These are phyloP conservation scores for Moesziomyces antarcticus DNA, from an alignment of 1,284 basidiomycete species.

Conservation along the genomic window DNA sequence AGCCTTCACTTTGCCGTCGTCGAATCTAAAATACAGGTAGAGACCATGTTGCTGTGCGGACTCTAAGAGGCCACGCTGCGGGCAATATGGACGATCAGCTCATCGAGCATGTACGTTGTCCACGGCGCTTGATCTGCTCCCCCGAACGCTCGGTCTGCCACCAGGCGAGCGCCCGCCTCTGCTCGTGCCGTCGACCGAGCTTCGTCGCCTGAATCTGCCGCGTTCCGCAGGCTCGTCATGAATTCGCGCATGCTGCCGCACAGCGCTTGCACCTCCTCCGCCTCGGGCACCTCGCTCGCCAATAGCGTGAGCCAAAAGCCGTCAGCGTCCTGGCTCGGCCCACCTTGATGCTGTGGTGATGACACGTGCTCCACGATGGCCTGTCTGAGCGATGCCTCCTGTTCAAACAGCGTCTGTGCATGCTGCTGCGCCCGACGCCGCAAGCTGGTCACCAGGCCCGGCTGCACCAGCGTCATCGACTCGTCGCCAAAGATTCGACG, in stretches of 20 bases:
- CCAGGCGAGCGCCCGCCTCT: slow-evolving; percentile 1
- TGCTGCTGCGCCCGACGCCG: slow-evolving; percentile 15
- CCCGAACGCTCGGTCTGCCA: slow-evolving; percentile 29
- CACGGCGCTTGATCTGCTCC: slow-evolving; percentile 15
- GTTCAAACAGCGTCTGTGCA: slow-evolving; percentile 8
- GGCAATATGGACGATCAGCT: slow-evolving; percentile 9
- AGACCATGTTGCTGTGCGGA: no score
- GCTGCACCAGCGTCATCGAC: slow-evolving; percentile 23
- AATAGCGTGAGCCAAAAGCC: slow-evolving; percentile 15
- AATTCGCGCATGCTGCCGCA: slow-evolving; percentile 11
- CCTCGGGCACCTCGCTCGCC: slow-evolving; percentile 20
- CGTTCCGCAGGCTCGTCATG: background rate
- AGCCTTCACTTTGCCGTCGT: no score
- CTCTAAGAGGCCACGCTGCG: background rate
- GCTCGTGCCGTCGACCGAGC: background rate
- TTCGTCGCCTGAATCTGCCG: background rate
- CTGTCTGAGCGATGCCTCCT: slow-evolving; percentile 1
- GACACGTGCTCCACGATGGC: slow-evolving; percentile 9
- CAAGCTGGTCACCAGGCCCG: slow-evolving; percentile 14
- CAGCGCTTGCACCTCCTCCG: slow-evolving; percentile 19
- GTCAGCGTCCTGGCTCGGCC: background rate
- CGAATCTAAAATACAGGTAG: no score
- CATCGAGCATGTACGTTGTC: slow-evolving; percentile 25
- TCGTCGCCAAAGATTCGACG: slow-evolving; percentile 10
- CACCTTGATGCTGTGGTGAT: background rate